Base-by-base conservation (phyloP, 164 flowering plant genomes). In the Stephania cephalantha region DNA sequence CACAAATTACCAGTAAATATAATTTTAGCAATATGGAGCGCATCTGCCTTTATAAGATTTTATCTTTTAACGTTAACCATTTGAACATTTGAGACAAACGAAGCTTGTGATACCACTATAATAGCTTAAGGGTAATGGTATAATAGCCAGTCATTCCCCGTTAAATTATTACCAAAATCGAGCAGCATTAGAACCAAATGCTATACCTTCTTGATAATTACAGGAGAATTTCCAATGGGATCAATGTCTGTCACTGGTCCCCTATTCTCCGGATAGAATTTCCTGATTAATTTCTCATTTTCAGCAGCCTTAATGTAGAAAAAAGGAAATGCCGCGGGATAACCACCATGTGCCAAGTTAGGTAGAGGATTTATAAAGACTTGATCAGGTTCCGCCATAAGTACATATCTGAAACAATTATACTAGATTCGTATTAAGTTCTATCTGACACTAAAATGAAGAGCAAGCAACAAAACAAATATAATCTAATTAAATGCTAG, bases 351-450 rank as follows among this genome's bases (percentile, higher is more conserved):
- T 31, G 93, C 89, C 84, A 96, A 84, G 86, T 94, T 96, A 29
- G 99, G 99, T 71, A 96, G 82, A 70, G 99, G 98, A 20, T 78
- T 85, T 64, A 92, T 72, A 80, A 96, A 91, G 75, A 96, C 76
- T 68, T 96, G 99, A 83, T 96, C 99, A 70, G 99, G 99, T 77
- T 96, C 99, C 45, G 94, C 97, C 99, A 96, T 96, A 72, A 96
- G 78, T 31, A 96, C 80, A 73, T 94, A 96, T 50, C 99, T 96
- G 90, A 86, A 88, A 58, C 42, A 3, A n/a, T 18, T 70, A 52
- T 64, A 69, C 45, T 53, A 17, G 17, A 64, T 44, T 67, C 73
- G 55, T 11, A 75, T 66, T 69, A 46, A 74, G 76, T 45, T 68
- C 55, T 66, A 48, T 68, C 42, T 35, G 9, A 15, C 48, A 64